These are phyloP conservation scores for Neoboletus subvelutipes DNA, from an alignment of 768 basidiomycete species.

Conservation along the genomic window DNA sequence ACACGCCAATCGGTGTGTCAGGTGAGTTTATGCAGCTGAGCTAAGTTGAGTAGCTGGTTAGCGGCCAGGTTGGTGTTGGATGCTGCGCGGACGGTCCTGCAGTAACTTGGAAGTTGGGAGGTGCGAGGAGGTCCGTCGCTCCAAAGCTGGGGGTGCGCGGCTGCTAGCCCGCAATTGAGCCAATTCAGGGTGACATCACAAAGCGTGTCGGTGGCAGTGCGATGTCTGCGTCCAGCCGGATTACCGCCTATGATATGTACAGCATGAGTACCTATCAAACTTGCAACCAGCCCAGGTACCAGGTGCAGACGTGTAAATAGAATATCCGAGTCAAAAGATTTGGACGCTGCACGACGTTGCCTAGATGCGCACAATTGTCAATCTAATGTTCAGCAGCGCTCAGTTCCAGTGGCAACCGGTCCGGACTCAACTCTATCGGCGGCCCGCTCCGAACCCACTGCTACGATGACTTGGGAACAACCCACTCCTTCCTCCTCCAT, in stretches of 20 bases:
- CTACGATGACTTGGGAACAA: background rate
- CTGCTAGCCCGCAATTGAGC: background rate
- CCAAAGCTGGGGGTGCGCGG: constrained; percentile 12
- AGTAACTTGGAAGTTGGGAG: background rate
- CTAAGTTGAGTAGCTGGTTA: constrained; percentile 12
- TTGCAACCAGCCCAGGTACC: background rate
- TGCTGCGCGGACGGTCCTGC: constrained; percentile 15
- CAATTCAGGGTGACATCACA: constrained; percentile 31
- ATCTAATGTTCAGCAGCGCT: background rate
- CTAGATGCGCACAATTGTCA: background rate
- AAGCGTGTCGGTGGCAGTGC: constrained; percentile 26
- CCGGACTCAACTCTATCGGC: background rate
- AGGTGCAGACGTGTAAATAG: background rate
- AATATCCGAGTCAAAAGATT: background rate
- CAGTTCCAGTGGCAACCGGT: background rate
- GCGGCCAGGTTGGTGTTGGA: constrained; percentile 7
- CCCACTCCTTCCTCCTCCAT: background rate
- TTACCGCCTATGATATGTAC: constrained; percentile 6
- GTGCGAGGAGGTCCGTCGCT: background rate
- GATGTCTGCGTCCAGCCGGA: constrained; percentile 4
- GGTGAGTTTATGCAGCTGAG: constrained; percentile 8
- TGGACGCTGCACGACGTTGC: background rate
- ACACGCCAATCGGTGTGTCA: constrained; percentile 27
- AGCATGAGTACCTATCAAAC: constrained; percentile 1
- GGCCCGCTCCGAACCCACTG: background rate